phyloP scores from a whole-genome alignment of 805 yeast genomes.

The Grigorovia transvaalensis region DNA sequence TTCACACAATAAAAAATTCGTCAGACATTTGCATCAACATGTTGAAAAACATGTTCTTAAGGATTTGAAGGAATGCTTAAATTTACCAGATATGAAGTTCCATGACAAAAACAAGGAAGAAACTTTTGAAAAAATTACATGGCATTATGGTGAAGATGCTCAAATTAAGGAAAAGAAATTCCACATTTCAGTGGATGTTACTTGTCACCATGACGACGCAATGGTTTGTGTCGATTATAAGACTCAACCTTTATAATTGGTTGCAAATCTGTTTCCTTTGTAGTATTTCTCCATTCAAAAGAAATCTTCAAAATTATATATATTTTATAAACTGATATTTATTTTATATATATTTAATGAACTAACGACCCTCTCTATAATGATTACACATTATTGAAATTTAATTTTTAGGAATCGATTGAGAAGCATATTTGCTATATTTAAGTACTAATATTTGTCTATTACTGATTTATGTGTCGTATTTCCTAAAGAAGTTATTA shows the following conservation, averaged over 20 bases:
- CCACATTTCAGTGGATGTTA: conserved; percentile 53
- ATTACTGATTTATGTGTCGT: too few species aligned
- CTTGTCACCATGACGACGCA: conserved; percentile 58
- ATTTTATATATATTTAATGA: too few species aligned
- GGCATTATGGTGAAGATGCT: conserved; percentile 54
- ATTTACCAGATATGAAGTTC: conserved; percentile 41
- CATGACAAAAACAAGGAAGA: conserved; percentile 40
- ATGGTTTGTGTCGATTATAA: conserved; percentile 54
- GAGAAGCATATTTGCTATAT: too few species aligned
- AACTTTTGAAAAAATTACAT: conserved; percentile 41
- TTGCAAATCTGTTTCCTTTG: too few species aligned
- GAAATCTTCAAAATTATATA: too few species aligned
- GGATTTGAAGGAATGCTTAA: conserved; percentile 54
- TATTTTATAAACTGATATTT: too few species aligned
- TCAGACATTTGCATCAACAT: conserved; percentile 68
- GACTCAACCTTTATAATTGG: conserved; percentile 35
- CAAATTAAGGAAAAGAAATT: conserved; percentile 54
- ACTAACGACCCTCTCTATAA: background rate
- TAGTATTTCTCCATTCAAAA: too few species aligned
- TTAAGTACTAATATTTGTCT: too few species aligned
- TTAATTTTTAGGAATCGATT: too few species aligned
- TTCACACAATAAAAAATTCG: conserved; percentile 60
- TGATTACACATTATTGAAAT: background rate
- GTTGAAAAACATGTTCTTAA: conserved; percentile 59
- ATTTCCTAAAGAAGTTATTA: background rate